phyloP scores from a whole-genome alignment of 345 rosid species.

The Linum tenue region DNA sequence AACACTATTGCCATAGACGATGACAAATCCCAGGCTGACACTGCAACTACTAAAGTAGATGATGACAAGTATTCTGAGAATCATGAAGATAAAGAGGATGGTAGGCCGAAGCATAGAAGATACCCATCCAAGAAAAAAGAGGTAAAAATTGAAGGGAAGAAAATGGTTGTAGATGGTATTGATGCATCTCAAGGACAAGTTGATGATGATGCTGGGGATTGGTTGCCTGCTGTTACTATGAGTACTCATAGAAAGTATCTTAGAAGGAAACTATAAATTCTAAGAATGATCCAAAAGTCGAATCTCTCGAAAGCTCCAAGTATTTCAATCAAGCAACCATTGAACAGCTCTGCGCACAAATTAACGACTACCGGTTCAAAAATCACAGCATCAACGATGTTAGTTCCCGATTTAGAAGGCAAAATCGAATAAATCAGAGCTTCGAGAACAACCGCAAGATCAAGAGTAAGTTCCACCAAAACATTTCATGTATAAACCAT shows the following conservation, averaged over 20 bases:
- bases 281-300: too few relatives aligned
- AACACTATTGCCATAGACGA: conserved; percentile 31
- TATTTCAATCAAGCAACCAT: too few relatives aligned
- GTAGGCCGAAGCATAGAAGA: conserved; percentile 33
- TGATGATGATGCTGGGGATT: conserved; percentile 58
- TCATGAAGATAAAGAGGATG: conserved; percentile 35
- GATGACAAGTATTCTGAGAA: conserved; percentile 27
- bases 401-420: too few relatives aligned
- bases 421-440: too few relatives aligned
- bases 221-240: conserved; percentile 88
- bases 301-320: too few relatives aligned
- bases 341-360: too few relatives aligned
- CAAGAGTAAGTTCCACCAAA: too few relatives aligned
- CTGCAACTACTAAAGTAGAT: conserved; percentile 30
- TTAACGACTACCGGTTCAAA: too few relatives aligned
- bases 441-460: too few relatives aligned
- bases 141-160: conserved; percentile 63
- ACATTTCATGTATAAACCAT: too few relatives aligned
- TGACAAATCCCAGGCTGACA: conserved; percentile 34
- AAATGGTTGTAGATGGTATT: conserved; percentile 76
- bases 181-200: conserved; percentile 77
- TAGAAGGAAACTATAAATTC: conserved; percentile 70
- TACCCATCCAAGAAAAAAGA: conserved; percentile 52
- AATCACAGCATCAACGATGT: too few relatives aligned
- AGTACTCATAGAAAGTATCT: conserved; percentile 78